Conservation (phyloP, 768 basidiomycete genomes). For the Dacryopinax spathularia region DNA sequence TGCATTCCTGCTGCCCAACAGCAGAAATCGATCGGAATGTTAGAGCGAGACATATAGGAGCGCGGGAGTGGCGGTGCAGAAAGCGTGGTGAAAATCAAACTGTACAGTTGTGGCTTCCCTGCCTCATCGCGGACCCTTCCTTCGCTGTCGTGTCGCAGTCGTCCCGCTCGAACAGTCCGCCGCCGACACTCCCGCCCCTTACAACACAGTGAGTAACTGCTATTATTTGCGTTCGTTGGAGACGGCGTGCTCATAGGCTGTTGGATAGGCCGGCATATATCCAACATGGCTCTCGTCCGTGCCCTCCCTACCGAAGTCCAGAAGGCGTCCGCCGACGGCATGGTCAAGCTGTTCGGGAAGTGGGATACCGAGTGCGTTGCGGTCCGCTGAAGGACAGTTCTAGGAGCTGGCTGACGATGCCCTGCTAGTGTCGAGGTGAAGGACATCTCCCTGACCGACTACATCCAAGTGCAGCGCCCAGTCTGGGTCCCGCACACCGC, state of each 20-base stretch:
- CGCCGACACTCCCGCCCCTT: background rate
- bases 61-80: no score
- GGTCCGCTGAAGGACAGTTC: background rate
- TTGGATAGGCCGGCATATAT: background rate
- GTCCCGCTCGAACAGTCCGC: background rate
- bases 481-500: constrained; percentile 98
- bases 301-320: background rate
- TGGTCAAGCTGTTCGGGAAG: constrained; percentile 91
- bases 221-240: background rate
- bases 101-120: background rate
- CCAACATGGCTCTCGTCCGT: background rate
- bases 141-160: background rate
- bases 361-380: constrained; percentile 85
- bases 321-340: constrained; percentile 24
- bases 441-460: constrained; percentile 97
- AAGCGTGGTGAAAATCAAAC: background rate
- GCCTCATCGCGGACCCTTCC: background rate
- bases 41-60: no score
- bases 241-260: background rate
- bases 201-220: background rate
- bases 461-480: constrained; percentile 97
- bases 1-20: no score
- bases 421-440: constrained; percentile 80
- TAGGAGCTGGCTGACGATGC: background rate
- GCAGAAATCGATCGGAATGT: no score